A percentile compares a stretch with the other conserved stretches of the same genome.
Evolutionary conservation across 2,329 filamentous ascomycete genomes (phyloP).

Genomic region (Aspergillus ustus): DNA sequence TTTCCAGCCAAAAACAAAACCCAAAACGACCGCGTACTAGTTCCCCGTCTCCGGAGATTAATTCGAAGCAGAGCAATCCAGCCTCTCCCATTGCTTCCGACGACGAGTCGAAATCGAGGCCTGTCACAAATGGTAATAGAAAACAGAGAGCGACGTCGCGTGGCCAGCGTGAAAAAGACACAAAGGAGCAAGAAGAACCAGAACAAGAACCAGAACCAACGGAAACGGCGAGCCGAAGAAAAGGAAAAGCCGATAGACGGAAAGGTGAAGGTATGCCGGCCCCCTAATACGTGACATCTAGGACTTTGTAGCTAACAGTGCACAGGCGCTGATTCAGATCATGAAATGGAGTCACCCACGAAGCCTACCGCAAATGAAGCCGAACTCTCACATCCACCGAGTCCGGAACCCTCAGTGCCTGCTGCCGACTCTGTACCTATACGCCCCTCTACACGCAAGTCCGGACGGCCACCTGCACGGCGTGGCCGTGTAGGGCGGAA

Average conservation of each 20-base stretch:
- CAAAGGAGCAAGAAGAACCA: constrained; percentile 61
- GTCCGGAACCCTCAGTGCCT: constrained; percentile 47
- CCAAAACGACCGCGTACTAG: constrained; percentile 83
- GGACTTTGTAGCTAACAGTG: constrained; percentile 38
- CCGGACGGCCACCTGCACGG: constrained; percentile 66
- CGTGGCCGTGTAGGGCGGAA: constrained; percentile 71
- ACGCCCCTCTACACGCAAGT: constrained; percentile 61
- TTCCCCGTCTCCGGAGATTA: constrained; percentile 71
- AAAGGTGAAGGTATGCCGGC: constrained; percentile 72
- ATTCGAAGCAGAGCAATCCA: constrained; percentile 53
- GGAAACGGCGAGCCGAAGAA: constrained; percentile 78
- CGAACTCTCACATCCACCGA: constrained; percentile 45
- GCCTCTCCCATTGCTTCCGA: constrained; percentile 60
- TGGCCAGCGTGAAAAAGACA: constrained; percentile 55
- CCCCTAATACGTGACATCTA: background rate
- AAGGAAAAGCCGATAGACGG: constrained; percentile 78
- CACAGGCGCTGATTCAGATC: constrained; percentile 67
- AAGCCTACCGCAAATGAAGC: constrained; percentile 47
- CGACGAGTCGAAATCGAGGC: constrained; percentile 61
- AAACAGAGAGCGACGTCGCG: constrained; percentile 64
- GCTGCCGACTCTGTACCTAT: constrained; percentile 40
- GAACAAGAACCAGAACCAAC: constrained; percentile 72
- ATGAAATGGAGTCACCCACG: constrained; percentile 64
- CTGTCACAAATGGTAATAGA: constrained; percentile 50
- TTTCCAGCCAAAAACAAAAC: constrained; percentile 67